Evolutionary conservation across 805 yeast species (phyloP), one percentile per base, ranked within the genome.

Genomic region (Ogataea naganishii): DNA sequence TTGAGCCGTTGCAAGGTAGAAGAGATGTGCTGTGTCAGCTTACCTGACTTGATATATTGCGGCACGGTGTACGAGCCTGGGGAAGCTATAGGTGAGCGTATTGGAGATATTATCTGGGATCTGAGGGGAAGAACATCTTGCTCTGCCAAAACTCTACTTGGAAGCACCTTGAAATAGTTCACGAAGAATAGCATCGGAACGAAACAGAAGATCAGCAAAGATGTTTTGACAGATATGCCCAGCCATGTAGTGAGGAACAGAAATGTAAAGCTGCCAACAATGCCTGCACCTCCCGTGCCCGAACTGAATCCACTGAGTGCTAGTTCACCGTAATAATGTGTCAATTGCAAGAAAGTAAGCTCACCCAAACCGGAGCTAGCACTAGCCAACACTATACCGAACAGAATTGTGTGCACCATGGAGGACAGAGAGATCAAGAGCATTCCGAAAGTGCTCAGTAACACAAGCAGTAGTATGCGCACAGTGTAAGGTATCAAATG

Each of bases 201-300:
- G 2, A 49, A 27, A 10, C 75, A 62, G 48, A 82, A 86, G 15
- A 72, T 14, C 10, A 80, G 47, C 23, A 89, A 60, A 0, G 83
- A 61, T 1, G 61, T 34, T 35, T 62, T 62, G 0, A 82, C 75
- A 6, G 70, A 53, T 2, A 84, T 34, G 1, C 72, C 64, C 14
- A 82, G 27, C 46, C 85, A 58, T 1, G 89, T 79, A 1, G 96
- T 89, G 43, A 83, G 37, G 1, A 80, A 40, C 66, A 89, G 45
- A 46, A 72, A 88, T 10, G 69, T 47, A 31, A 80, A 82, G 32
- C 88, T 74, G 0, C 97, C 98, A 13, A 72, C 67, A 5, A 89
- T 52, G 0, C 98, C 98, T 1, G 98, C 97, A 13, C 85, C 94
- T 3, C 98, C 97, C 0, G 97, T 89, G 1, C 98, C 98, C 6